Base-by-base conservation (phyloP, 1,139 yeast species). In the Chernovozyma sophiae-reginae region DNA sequence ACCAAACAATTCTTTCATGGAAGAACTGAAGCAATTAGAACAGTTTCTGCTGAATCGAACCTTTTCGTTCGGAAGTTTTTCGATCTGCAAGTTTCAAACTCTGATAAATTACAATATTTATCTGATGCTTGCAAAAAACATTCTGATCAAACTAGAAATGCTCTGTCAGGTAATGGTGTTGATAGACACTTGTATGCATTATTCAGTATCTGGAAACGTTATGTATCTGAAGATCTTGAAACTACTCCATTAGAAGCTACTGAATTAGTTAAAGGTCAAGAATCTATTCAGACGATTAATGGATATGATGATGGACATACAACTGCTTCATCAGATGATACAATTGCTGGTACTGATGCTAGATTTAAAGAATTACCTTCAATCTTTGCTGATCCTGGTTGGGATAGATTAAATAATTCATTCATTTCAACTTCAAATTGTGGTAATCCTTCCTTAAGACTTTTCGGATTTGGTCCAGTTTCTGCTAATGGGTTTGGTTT, bases 381-480 rank as follows among this genome's bases (percentile, higher is more conserved):
- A 4, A 71, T 85, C 25, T 89, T 86, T 62, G 84, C 86, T 2
- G 96, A 89, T 60, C 68, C 78, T 10, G 95, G 68, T 24, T 70
- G 75, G 75, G 74, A 69, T 43, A 68, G 65, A 55, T 65, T 89
- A 42, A 86, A 86, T 49, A 66, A 65, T 43, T 68, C 75, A 1
- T 52, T 68, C n/a, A 51, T 69, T 14, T 68, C 74, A 6, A 68
- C 74, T 7, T 68, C 68, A 3, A 60, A 62, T 42, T 70, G 76
- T 52, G 96, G 96, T 39, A 89, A 89, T 56, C 95, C 96, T 5
- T 78, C 96, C 1, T 70, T 89, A 45, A 76, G 90, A 49, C 73
- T 84, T 43, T 89, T 89, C 62, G 97, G 96, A 0, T 89, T 89
- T 62, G 97, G 97, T 4, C 97, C 96, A 3, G 90, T 86, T 5